Conservation (phyloP, 1,139 yeast genomes). For the Blastobotrys petasosporus region DNA sequence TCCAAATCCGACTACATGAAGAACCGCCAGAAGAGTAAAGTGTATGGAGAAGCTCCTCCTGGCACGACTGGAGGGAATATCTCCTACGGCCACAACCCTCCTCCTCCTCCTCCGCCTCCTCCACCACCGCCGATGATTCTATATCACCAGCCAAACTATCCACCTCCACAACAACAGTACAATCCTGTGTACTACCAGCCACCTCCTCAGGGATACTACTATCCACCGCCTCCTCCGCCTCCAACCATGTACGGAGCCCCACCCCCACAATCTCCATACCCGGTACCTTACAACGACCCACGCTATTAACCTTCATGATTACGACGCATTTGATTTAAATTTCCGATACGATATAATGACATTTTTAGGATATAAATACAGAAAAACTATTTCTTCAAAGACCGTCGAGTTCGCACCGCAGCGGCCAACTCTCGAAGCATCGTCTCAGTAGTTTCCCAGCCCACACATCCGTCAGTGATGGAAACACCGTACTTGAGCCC, state of each 20-base stretch:
- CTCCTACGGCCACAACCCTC: background rate
- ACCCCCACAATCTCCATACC: too few species aligned
- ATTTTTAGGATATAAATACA: background rate
- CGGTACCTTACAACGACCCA: too few species aligned
- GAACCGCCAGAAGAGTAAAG: constrained; percentile 1
- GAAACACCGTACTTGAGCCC: constrained; percentile 91
- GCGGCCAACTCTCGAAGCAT: constrained; percentile 74
- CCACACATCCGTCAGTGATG: constrained; percentile 93
- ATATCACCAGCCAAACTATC: background rate
- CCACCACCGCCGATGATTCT: background rate
- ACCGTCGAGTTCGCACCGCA: constrained; percentile 79
- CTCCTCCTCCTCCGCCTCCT: background rate
- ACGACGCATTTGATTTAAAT: too few species aligned
- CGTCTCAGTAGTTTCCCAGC: constrained; percentile 80
- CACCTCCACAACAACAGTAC: background rate
- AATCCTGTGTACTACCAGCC: too few species aligned
- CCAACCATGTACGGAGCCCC: too few species aligned
- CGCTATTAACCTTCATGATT: too few species aligned
- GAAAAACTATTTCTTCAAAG: constrained; percentile 9
- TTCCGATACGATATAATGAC: background rate
- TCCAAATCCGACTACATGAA: constrained; percentile 4
- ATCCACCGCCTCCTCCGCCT: too few species aligned
- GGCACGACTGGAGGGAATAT: background rate
- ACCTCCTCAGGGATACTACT: too few species aligned
- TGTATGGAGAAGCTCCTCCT: background rate